These are phyloP conservation scores for Skeletonema menzelii DNA, from an alignment of 108 stramenopile species.

Conservation along the genomic window DNA sequence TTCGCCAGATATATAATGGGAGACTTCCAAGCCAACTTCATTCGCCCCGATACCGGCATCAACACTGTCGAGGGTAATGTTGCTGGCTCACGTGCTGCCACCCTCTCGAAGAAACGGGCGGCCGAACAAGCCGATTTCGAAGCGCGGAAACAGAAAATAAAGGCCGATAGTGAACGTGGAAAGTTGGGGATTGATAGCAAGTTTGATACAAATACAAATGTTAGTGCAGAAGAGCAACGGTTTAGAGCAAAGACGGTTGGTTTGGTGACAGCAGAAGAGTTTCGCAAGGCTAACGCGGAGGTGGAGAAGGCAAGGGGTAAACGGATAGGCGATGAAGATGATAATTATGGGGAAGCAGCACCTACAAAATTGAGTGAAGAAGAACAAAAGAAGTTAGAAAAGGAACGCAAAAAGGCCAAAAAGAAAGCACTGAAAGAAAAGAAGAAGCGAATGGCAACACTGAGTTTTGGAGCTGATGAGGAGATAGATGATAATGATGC, in stretches of 20 bases:
- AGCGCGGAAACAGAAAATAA: slow-evolving; percentile 55
- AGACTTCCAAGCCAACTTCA: slow-evolving; percentile 79
- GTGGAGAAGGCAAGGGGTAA: slow-evolving; percentile 34
- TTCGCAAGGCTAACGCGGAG: slow-evolving; percentile 54
- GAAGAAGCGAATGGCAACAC: slow-evolving; percentile 61
- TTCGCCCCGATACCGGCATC: slow-evolving; percentile 77
- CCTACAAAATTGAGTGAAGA: slow-evolving; percentile 31
- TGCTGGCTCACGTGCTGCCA: slow-evolving; percentile 77
- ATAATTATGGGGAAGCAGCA: slow-evolving; percentile 1
- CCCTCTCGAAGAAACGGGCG: slow-evolving; percentile 67
- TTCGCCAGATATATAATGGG: too few species aligned
- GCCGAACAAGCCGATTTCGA: slow-evolving; percentile 78
- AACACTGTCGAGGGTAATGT: slow-evolving; percentile 89
- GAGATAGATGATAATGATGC: slow-evolving; percentile 49
- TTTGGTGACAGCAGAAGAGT: slow-evolving; percentile 85
- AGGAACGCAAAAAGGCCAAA: slow-evolving; percentile 35
- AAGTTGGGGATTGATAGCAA: slow-evolving; percentile 53
- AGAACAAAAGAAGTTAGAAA: slow-evolving; percentile 34
- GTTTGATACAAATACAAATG: slow-evolving; percentile 37
- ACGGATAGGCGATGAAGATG: slow-evolving; percentile 1
- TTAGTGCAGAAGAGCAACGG: slow-evolving; percentile 52
- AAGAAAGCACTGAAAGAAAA: slow-evolving; percentile 67
- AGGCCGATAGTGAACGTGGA: slow-evolving; percentile 41
- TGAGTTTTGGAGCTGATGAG: slow-evolving; percentile 74
- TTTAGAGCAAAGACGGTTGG: slow-evolving; percentile 78